These are phyloP conservation scores for Draba incana DNA, from an alignment of 345 rosid genomes.

Conservation along the genomic window DNA sequence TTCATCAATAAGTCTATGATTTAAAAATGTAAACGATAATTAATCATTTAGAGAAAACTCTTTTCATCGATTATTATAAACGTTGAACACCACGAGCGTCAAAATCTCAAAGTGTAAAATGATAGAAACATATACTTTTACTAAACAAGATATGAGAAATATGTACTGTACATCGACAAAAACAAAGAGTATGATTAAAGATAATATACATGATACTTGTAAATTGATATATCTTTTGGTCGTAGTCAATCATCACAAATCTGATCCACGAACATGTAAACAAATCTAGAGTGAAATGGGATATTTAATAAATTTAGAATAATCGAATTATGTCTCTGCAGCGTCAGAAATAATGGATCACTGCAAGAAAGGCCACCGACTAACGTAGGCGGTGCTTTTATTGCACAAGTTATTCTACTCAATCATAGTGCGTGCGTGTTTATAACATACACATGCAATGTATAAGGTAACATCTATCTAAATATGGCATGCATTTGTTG, in stretches of 20 bases:
- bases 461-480: background rate
- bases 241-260: constrained; percentile 4
- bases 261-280: background rate
- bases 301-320: constrained; percentile 10
- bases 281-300: background rate
- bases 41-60: no score
- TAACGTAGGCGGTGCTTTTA: constrained; percentile 34
- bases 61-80: background rate
- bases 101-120: background rate
- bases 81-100: background rate
- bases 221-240: background rate
- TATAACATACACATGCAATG: constrained; percentile 36
- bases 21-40: background rate
- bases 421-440: constrained; percentile 33
- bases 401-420: constrained; percentile 34
- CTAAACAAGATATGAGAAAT: background rate
- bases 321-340: constrained; percentile 34
- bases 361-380: constrained; percentile 37
- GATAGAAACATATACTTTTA: background rate
- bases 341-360: constrained; percentile 24
- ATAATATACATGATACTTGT: no score
- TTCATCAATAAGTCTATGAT: no score
- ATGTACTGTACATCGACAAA: background rate
- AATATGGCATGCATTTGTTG: no score
- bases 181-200: background rate